Base-by-base conservation (phyloP, 2,329 filamentous ascomycete species). In the Exophiala alcalophila region DNA sequence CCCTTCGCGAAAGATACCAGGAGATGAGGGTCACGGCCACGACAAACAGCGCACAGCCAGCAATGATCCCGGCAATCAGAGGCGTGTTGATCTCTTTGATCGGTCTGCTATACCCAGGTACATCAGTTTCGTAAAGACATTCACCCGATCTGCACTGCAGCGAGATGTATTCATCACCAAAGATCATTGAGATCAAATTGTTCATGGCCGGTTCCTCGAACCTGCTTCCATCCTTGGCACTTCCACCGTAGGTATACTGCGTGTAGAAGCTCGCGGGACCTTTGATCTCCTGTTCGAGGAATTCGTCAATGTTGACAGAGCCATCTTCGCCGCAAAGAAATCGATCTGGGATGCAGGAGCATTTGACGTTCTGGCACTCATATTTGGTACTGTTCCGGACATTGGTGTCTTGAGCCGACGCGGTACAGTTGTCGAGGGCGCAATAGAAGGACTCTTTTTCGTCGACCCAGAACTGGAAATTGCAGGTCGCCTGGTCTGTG, bases 401-500 rank as follows among this genome's bases (percentile, higher is more conserved):
- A 23, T 82, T 76, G 40, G 79, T 76, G 47, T 82, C 83, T 44
- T 85, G 76, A 61, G 84, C 80, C 36, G 68, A 76, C 58, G 86
- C 92, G 11, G 78, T 67, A 69, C 92, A 98, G 11, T 83, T 83
- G 58, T 87, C 80, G 45, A 98, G 73, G 50, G 84, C 82, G 69
- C 94, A 98, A 66, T 94, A 98, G 72, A 98, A 98, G 1, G 92
- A 97, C 67, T 98, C 92, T 51, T 78, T 74, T 55, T 91, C 79
- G 57, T 94, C 90, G 33, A 98, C 88, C 91, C 92, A 98, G 68
- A 98, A 98, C 66, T 98, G 92, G 57, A 98, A 98, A 62, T 95
- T 92, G 61, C 92, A 98, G 14, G 84, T 80, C 14, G 78, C 73
- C 4, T 80, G 73, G 37, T 85, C 80, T 24, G 78, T 80, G 59